Conservation (phyloP, 2,329 filamentous ascomycete genomes). For the Pseudovirgaria hyperparasitica region DNA sequence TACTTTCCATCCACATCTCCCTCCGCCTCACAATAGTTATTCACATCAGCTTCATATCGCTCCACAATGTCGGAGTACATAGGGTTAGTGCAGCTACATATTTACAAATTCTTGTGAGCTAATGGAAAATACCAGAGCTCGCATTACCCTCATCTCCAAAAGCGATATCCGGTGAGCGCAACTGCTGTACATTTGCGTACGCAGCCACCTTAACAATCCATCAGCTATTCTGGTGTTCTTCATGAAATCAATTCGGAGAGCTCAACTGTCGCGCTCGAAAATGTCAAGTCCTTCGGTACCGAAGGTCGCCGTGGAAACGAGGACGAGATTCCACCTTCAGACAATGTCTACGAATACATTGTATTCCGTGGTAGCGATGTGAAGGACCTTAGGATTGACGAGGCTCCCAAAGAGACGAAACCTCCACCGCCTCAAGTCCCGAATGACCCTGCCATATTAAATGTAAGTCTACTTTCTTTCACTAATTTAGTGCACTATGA, state of each 20-base stretch:
- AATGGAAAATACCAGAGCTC: slow-evolving; percentile 48
- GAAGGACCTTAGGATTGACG: slow-evolving; percentile 91
- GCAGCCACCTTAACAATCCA: slow-evolving; percentile 5
- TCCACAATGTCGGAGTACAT: slow-evolving; percentile 47
- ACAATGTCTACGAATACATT: slow-evolving; percentile 94
- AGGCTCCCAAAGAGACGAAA: slow-evolving; percentile 58
- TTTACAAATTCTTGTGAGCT: slow-evolving; percentile 15
- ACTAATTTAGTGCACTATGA: slow-evolving; percentile 46
- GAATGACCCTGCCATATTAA: slow-evolving; percentile 91
- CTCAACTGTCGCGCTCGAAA: slow-evolving; percentile 91
- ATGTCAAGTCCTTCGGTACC: slow-evolving; percentile 88
- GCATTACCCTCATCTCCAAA: slow-evolving; percentile 93
- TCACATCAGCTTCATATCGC: slow-evolving; percentile 5
- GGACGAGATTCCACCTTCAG: slow-evolving; percentile 72
- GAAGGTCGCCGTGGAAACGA: slow-evolving; percentile 75
- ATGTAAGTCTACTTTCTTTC: slow-evolving; percentile 54
- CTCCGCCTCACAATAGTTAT: slow-evolving; percentile 5
- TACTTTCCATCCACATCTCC: slow-evolving; percentile 9
- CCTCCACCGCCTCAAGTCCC: slow-evolving; percentile 68
- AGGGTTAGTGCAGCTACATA: slow-evolving; percentile 35
- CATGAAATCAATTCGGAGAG: slow-evolving; percentile 98
- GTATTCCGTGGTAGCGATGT: slow-evolving; percentile 97
- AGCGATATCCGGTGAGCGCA: slow-evolving; percentile 80
- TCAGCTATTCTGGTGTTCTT: slow-evolving; percentile 85
- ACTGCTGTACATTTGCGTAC: slow-evolving; percentile 9